Conservation (phyloP, 1,139 yeast genomes). For the Yamadazyma siamensis region DNA sequence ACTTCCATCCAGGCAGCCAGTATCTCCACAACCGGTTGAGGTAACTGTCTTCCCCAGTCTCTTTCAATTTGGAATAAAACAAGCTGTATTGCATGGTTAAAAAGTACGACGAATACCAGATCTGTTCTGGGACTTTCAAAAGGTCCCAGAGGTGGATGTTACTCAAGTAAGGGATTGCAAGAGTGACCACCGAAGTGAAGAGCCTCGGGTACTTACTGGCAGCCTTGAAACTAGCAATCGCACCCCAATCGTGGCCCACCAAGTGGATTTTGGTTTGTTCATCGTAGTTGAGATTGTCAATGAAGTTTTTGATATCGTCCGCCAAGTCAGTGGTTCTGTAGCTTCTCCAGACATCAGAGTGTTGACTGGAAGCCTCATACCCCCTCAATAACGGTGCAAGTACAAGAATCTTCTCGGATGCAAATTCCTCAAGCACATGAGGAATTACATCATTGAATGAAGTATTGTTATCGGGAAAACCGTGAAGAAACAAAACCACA, state of each 20-base stretch:
- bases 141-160: constrained; percentile 27
- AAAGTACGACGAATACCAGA: constrained; percentile 36
- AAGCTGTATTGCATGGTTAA: constrained; percentile 36
- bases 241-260: constrained; percentile 50
- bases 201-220: constrained; percentile 36
- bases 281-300: constrained; percentile 14
- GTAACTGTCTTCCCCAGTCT: constrained; percentile 22
- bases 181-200: constrained; percentile 31
- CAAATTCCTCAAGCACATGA: constrained; percentile 16
- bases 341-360: constrained; percentile 16
- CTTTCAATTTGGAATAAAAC: constrained; percentile 23
- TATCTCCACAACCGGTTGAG: constrained; percentile 34
- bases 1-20: constrained; percentile 44
- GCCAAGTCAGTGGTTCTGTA: constrained; percentile 33
- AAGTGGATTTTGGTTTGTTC: constrained; percentile 32
- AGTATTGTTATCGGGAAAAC: constrained; percentile 41
- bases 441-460: constrained; percentile 28
- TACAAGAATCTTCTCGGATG: constrained; percentile 20
- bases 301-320: constrained; percentile 35
- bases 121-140: constrained; percentile 30
- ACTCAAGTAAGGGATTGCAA: constrained; percentile 40
- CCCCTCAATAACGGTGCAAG: constrained; percentile 43
- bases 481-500: constrained; percentile 35
- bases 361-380: constrained; percentile 36
- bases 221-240: constrained; percentile 33